These are phyloP conservation scores for Backusella tarrabulga DNA, from an alignment of 192 early-diverging fungal genomes.

Conservation along the genomic window DNA sequence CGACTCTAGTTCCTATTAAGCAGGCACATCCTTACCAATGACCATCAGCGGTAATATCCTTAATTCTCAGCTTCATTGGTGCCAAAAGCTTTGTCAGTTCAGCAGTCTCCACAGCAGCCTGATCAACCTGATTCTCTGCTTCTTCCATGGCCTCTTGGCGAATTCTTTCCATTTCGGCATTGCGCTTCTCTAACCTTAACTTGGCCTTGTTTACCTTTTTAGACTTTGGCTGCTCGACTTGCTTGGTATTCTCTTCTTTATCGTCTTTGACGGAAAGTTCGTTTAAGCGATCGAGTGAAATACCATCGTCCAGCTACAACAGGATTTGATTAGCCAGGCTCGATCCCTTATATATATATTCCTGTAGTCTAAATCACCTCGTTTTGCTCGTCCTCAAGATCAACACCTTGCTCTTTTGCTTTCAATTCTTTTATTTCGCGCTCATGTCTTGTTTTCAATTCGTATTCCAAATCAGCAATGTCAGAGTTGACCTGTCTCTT, in stretches of 20 bases:
- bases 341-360: background rate
- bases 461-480: constrained; percentile 65
- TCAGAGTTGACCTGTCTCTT: constrained; percentile 75
- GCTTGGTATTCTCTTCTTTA: constrained; percentile 14
- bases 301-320: constrained; percentile 22
- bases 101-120: constrained; percentile 67
- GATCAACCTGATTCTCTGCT: constrained; percentile 71
- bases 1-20: background rate
- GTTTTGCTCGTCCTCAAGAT: background rate
- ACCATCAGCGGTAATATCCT: constrained; percentile 81
- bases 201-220: constrained; percentile 56
- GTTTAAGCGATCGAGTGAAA: constrained; percentile 26
- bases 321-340: background rate
- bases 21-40: constrained; percentile 67
- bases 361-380: background rate
- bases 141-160: constrained; percentile 75
- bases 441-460: constrained; percentile 60
- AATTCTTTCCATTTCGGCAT: constrained; percentile 67
- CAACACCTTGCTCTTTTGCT: background rate
- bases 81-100: constrained; percentile 61
- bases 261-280: constrained; percentile 21
- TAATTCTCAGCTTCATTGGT: constrained; percentile 58
- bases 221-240: constrained; percentile 11
- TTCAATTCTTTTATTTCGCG: constrained; percentile 51
- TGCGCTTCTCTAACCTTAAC: constrained; percentile 61